These are phyloP conservation scores for Hypomyces perniciosus DNA, from an alignment of 2,329 filamentous ascomycete genomes.

Conservation along the genomic window DNA sequence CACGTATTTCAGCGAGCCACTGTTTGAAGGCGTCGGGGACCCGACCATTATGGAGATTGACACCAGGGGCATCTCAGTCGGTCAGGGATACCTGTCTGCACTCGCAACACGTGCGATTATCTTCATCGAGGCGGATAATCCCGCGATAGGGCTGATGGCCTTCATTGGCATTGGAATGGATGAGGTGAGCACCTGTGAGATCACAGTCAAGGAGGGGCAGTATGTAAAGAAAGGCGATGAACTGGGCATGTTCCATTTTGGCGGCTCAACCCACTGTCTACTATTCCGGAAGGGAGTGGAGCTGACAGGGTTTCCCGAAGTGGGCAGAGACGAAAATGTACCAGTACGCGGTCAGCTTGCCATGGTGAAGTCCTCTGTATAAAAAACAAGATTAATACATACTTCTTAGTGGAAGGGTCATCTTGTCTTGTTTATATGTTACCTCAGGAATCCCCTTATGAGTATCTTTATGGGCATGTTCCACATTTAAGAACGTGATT, in stretches of 20 bases:
- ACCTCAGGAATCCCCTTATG: too few relatives aligned
- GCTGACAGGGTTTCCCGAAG: conserved; percentile 33
- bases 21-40: conserved; percentile 31
- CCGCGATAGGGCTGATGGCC: conserved; percentile 60
- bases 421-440: too few relatives aligned
- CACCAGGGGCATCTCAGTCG: conserved; percentile 37
- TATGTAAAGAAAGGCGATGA: conserved; percentile 63
- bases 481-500: too few relatives aligned
- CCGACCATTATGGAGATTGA: conserved; percentile 30
- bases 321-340: conserved; percentile 33
- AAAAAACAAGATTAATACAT: too few relatives aligned
- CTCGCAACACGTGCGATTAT: conserved; percentile 66
- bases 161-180: conserved; percentile 71
- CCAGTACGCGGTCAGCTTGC: conserved; percentile 34
- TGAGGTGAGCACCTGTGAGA: conserved; percentile 68
- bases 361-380: conserved; percentile 18
- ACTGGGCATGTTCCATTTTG: conserved; percentile 75
- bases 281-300: conserved; percentile 56
- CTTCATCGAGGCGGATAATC: conserved; percentile 64
- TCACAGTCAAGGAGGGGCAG: conserved; percentile 61
- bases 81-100: conserved; percentile 61
- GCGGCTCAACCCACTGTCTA: conserved; percentile 65
- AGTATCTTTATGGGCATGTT: too few relatives aligned
- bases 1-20: conserved; percentile 61
- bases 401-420: too few relatives aligned